Base-by-base conservation (phyloP, 306 rosid genomes). In the Ammopiptanthus mongolicus region DNA sequence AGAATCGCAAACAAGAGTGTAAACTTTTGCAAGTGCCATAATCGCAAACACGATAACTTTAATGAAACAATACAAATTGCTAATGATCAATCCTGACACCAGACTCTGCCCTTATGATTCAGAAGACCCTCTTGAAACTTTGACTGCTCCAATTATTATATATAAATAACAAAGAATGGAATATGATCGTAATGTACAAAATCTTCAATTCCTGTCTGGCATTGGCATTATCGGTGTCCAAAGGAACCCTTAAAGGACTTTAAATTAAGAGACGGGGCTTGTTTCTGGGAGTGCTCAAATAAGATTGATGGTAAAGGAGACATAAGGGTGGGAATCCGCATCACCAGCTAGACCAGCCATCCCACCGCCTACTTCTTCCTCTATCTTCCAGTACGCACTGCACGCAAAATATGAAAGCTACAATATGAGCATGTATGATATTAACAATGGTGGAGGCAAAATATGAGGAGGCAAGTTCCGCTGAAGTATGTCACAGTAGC, bases 261-360 rank as follows among this genome's bases (percentile, higher is more conserved):
- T 66, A 64, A 69, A 65, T 63, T 42, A 56, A 67, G 79, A 75
- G 62, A 13, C 5, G 37, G 65, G 77, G 61, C 69, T 63, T 41
- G 29, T 59, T 65, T 53, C 34, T 28, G 23, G 41, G 25, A 33
- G 82, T 13, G 6, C 67, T 89, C 86, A 91, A 51, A 77, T 75
- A 76, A 93, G 91, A 79, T 88, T 93, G 83, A 93, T 84, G 5
- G 92, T 91, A 83, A 93, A 89, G 47, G 96, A 91, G 53, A 91
- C 98, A 23, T 93, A 93, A 0, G 98, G 96, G 80, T 93, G 87
- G 21, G 89, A 42, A 79, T 93, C 96, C 0, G 87, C 76, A 18
- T 91, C 98, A 48, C 97, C 97, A 62, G 78, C 93, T 51, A 93
- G 88, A 73, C 91, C 97, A 85, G 85, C 97, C 79, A 93, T 80